A percentile compares a stretch with the other conserved stretches of the same genome.
Evolutionary conservation across 495 filamentous ascomycete species (phyloP).

Genomic region (Barbatosphaeria neglecta): DNA sequence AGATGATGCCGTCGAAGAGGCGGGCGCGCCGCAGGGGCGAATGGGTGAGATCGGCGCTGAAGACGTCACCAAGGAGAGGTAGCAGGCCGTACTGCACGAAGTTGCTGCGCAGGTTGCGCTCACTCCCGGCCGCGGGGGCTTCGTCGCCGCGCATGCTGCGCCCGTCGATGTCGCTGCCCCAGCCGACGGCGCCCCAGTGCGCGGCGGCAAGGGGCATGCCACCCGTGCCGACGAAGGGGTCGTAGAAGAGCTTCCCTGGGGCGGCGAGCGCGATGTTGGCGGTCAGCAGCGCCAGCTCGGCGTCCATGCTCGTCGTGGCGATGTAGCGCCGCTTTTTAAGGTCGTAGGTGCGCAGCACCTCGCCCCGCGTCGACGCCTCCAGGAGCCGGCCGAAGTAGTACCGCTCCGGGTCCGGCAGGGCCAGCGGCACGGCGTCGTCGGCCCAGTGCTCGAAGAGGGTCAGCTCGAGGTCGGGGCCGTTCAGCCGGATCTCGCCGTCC

Average conservation of each 20-base stretch:
- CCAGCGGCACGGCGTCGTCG: conserved; percentile 31
- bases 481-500: conserved; percentile 62
- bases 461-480: conserved; percentile 59
- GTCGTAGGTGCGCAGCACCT: conserved; percentile 63
- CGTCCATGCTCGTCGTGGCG: conserved; percentile 92
- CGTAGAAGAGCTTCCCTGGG: conserved; percentile 75
- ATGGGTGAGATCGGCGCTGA: conserved; percentile 83
- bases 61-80: conserved; percentile 55
- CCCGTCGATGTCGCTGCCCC: conserved; percentile 89
- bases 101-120: conserved; percentile 54
- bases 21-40: conserved; percentile 52
- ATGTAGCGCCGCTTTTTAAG: conserved; percentile 91
- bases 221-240: conserved; percentile 92
- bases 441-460: conserved; percentile 70
- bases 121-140: conserved; percentile 20
- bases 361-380: conserved; percentile 46
- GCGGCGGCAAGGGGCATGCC: conserved; percentile 78
- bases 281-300: conserved; percentile 81
- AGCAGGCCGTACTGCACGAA: conserved; percentile 72
- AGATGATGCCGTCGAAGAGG: conserved; percentile 83
- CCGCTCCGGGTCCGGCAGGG: conserved; percentile 37
- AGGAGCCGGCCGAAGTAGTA: conserved; percentile 65
- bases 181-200: conserved; percentile 71
- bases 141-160: conserved; percentile 63
- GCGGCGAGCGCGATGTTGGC: conserved; percentile 79